A percentile compares a stretch with the other conserved stretches of the same genome.
Evolutionary conservation across 164 flowering plant genomes (phyloP).

Genomic region (Dillenia suffruticosa): DNA sequence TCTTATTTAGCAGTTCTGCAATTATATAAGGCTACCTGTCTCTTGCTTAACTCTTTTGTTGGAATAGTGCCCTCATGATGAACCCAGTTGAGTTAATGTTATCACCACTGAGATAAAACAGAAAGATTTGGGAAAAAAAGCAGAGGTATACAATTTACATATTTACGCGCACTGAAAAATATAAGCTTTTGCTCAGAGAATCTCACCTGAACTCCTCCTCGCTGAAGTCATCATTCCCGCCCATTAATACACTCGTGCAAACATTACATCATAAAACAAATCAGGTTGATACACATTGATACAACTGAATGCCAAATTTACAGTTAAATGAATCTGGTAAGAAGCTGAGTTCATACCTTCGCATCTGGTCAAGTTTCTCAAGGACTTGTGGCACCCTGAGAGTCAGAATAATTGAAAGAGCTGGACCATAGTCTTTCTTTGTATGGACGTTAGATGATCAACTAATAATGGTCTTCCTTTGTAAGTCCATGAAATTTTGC

Average conservation of each 20-base stretch:
- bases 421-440: slow-evolving; percentile 70
- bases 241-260: slow-evolving; percentile 85
- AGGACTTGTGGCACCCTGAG: slow-evolving; percentile 87
- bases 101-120: slow-evolving; percentile 44
- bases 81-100: slow-evolving; percentile 40
- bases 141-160: not conserved
- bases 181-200: not conserved
- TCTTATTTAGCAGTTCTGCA: not conserved
- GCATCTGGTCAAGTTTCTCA: slow-evolving; percentile 85
- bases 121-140: not conserved
- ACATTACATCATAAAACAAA: slow-evolving; percentile 36
- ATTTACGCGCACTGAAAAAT: not conserved
- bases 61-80: slow-evolving; percentile 43
- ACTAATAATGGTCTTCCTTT: slow-evolving; percentile 35
- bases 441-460: slow-evolving; percentile 63
- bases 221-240: slow-evolving; percentile 50
- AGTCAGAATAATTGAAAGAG: slow-evolving; percentile 80
- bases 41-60: slow-evolving; percentile 61
- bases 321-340: too few species aligned
- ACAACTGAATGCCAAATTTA: too few species aligned
- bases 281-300: not conserved
- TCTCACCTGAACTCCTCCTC: slow-evolving; percentile 85
- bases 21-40: slow-evolving; percentile 52
- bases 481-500: not conserved
- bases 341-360: slow-evolving; percentile 43